Base-by-base conservation (phyloP, 257 asterid genomes). In the Jaltomata sinuosa region DNA sequence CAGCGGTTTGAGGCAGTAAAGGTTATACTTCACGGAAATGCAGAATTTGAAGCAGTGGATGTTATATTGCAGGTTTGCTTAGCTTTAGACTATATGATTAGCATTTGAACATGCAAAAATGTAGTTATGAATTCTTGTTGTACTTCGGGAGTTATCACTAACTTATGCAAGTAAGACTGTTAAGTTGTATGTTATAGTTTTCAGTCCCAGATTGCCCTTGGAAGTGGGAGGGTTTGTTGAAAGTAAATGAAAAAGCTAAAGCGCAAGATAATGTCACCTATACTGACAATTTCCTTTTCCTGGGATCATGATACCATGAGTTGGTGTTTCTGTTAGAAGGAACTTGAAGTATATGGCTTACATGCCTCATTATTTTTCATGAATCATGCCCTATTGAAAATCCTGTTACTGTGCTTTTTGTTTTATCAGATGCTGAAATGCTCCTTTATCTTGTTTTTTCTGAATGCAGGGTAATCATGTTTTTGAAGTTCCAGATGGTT, bases 401-500 rank as follows among this genome's bases (percentile, higher is more conserved):
- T 25, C 36, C 81, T 22, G 12, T 47, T 16, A 25, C 62, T 29
- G 3, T 15, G 40, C 16, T 49, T 76, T 77, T 49, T 29, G 54
- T 42, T 27, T 52, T 47, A 82, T 61, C 65, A 82, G 40, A 64
- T 62, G 79, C 59, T 61, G 61, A 4, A 22, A 55, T 53, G 62
- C 29, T 54, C 72, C 59, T 54, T 59, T 74, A 78, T 14, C 62
- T 79, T 85, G 65, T 80, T 5, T 84, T 47, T 87, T 29, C 84
- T 57, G 31, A 83, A 64, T 89, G 89, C 93, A 97, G 99, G 98
- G 99, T 3, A 89, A 94, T 90, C 88, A 92, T 88, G 91, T 93
- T 19, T 95, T 94, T 88, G 97, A 95, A 80, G 98, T 97, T 87
- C 95, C 98, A 22, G 97, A 95, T 92, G 98, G 97, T 88, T 90